Percentiles rank a stretch among this genome's conserved stretches.
phyloP scores from a whole-genome alignment of 805 yeast species.

The Kregervanrija fluxuum region DNA sequence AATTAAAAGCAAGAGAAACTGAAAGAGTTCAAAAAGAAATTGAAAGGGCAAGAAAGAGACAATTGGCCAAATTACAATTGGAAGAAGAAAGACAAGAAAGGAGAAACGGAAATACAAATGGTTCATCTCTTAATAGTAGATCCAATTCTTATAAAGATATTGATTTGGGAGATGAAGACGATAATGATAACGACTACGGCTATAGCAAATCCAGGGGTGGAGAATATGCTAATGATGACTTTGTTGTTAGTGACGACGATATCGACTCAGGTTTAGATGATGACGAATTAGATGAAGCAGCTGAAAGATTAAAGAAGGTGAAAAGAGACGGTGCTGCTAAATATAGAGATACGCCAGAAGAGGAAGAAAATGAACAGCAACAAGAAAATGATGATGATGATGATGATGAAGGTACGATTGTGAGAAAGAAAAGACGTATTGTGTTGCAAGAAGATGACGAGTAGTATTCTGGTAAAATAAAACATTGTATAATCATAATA shows the following conservation, averaged over 20 bases:
- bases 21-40: slow-evolving; percentile 62
- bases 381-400: slow-evolving; percentile 46
- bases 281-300: slow-evolving; percentile 43
- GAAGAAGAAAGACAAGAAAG: slow-evolving; percentile 56
- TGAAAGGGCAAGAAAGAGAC: slow-evolving; percentile 58
- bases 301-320: slow-evolving; percentile 48
- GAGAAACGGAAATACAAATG: slow-evolving; percentile 12
- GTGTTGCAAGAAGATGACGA: slow-evolving; percentile 44
- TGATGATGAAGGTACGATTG: slow-evolving; percentile 45
- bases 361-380: slow-evolving; percentile 40
- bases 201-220: slow-evolving; percentile 13
- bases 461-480: slow-evolving; percentile 19
- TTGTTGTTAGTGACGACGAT: slow-evolving; percentile 30
- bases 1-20: slow-evolving; percentile 54
- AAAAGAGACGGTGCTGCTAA: slow-evolving; percentile 50
- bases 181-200: slow-evolving; percentile 14
- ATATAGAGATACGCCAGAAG: slow-evolving; percentile 41
- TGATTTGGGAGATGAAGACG: slow-evolving; percentile 34
- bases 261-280: slow-evolving; percentile 25
- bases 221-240: slow-evolving; percentile 13
- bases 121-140: slow-evolving; percentile 8
- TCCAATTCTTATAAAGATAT: slow-evolving; percentile 35
- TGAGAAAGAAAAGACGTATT: slow-evolving; percentile 38
- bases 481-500: too few species aligned
- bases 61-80: slow-evolving; percentile 41